Evolutionary conservation across 495 filamentous ascomycete species (phyloP).

Genomic region (Schizothecium vesticola): DNA sequence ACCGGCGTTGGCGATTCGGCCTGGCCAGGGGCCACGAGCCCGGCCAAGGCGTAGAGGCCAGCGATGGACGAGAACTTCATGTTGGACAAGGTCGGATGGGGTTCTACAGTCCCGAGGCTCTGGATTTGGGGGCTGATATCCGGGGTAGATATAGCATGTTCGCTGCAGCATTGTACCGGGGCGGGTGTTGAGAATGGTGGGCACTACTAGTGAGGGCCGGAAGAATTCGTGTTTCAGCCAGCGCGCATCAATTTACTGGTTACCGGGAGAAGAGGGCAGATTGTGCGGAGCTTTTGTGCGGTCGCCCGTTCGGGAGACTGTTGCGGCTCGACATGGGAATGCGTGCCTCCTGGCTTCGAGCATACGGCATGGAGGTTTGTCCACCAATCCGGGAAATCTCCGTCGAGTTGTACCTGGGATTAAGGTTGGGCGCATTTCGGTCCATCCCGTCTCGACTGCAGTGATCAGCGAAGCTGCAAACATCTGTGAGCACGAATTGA

Average conservation of each 20-base stretch:
- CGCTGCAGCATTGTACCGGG: not conserved
- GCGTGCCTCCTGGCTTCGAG: not conserved
- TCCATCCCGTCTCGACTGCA: not conserved
- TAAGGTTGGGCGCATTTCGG: not conserved
- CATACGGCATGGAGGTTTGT: not conserved
- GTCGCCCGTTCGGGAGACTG: not conserved
- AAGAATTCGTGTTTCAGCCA: constrained; percentile 1
- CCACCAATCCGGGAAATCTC: constrained; percentile 9
- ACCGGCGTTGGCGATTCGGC: not conserved
- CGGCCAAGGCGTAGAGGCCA: not conserved
- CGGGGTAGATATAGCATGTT: not conserved
- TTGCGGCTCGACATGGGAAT: not conserved
- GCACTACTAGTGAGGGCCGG: not conserved
- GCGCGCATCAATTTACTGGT: not conserved
- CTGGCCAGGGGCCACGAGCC: not conserved
- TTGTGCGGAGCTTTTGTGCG: not conserved
- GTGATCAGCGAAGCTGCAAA: not conserved
- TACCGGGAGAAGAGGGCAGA: not conserved
- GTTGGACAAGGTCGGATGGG: not conserved
- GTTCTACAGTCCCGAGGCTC: not conserved
- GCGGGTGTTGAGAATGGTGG: not conserved
- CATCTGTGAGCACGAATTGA: not conserved
- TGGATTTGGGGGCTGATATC: not conserved
- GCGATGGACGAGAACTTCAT: not conserved
- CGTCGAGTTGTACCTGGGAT: not conserved